Conservation (phyloP, 148 eudicot genomes). For the Camellia japonica region DNA sequence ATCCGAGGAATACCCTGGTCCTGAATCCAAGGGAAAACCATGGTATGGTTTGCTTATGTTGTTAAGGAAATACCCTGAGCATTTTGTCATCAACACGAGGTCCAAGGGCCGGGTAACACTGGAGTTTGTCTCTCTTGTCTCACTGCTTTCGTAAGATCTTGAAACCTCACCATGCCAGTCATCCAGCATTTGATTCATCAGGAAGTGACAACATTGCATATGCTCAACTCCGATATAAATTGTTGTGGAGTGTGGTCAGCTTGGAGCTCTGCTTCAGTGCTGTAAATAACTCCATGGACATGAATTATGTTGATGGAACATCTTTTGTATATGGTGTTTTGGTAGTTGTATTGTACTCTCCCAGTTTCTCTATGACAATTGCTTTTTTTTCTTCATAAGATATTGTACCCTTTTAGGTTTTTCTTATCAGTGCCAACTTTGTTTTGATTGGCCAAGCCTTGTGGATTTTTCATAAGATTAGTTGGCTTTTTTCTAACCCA, state of each 20-base stretch:
- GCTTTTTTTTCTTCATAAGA: constrained; percentile 2
- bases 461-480: neutral
- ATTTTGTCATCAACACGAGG: constrained; percentile 91
- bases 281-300: neutral
- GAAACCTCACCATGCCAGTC: neutral
- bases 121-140: constrained; percentile 96
- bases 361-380: neutral
- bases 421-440: neutral
- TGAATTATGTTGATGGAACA: neutral
- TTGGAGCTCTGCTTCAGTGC: constrained; percentile 1
- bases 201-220: neutral
- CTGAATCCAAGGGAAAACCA: constrained; percentile 80
- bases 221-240: neutral
- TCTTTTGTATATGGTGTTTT: neutral
- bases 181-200: neutral
- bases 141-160: constrained; percentile 61
- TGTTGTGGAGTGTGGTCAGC: neutral
- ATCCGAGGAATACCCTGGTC: constrained; percentile 64
- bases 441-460: neutral
- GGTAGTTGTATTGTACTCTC: neutral
- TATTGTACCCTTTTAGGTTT: neutral
- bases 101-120: constrained; percentile 66
- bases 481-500: neutral
- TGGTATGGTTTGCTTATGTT: constrained; percentile 89
- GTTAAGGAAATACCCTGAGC: constrained; percentile 90